Base-by-base conservation (phyloP, 805 yeast species). In the Yarrowia deformans region DNA sequence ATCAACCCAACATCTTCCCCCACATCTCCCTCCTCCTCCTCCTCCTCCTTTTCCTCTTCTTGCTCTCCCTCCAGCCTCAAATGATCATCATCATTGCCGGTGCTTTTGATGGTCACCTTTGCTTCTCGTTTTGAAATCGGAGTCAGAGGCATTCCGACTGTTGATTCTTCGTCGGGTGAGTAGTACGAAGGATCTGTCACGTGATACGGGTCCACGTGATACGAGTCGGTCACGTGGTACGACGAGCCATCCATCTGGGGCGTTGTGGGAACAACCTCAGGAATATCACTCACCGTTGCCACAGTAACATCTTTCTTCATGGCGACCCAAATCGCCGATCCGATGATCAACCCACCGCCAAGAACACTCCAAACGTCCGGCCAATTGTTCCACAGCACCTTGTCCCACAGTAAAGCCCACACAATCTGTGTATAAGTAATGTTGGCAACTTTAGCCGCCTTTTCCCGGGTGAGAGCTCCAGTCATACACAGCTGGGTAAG, bases 401-500 rank as follows among this genome's bases (percentile, higher is more conserved):
- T 79, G 75, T 93, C 97, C 86, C 93, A 88, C 40, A 90, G 70
- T 18, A 91, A 79, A 0, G 97, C 94, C 79, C 89, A 91, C 1
- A 93, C 79, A 82, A 93, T 84, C 74, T 88, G 91, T 1, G 93
- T 83, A 76, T 93, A 93, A 1, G 85, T 80, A 86, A 91, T 88
- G 70, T 90, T 83, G 13, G 93, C 83, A 0, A 93, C 91, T 69
- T 90, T 83, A 4, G 92, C 87, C 0, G 97, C 96, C 70, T 82
- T 84, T 71, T 90, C 97, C 68, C 91, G 81, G 76, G 91, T 97
- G 64, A 93, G 84, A 0, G 97, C 97, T 9, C 91, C 87, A 0
- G 97, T 90, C 60, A 90, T 78, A 45, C 88, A 79, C 74, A 87
- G 88, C 77, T 93, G 97, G 88, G 89, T 90, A 70, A 87, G 79